Base-by-base conservation (phyloP, 257 asterid species). In the Solanum tarijense region DNA sequence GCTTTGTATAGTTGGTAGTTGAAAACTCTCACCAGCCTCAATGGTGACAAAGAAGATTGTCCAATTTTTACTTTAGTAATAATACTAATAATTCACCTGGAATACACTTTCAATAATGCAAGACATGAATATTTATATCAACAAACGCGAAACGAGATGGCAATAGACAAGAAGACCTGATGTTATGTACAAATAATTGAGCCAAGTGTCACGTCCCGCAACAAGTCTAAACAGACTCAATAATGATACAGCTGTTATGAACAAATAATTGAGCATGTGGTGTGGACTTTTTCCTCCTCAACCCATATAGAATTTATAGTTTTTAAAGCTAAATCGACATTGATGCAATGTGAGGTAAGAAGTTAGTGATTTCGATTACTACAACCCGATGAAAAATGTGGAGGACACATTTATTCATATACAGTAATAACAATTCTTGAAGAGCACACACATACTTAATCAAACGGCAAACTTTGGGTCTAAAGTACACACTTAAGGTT, bases 21-120 rank as follows among this genome's bases (percentile, higher is more conserved):
- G 36, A 13, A 41, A n/a, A 43, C 65, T 79, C 62, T 78, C 23
- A 39, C 7, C 9, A 79, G 25, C 66, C 32, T 52, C 25, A 41
- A 35, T 43, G 13, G 25, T 76, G 66, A 27, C 36, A 78, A 13
- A 16, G 21, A 29, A 55, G n/a, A 32, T 31, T 71, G 87, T 81
- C 18, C 55, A 85, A 23, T 46, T 39, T 78, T 86, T 46, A 14
- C 43, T 52, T 43, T 9, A 13, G 71, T 66, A 84, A 75, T 12
- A n/a, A 14, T 83, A n/a, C 43, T 71, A 12, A n/a, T 86, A 72
- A 52, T 52, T 72, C 76, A 65, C 48, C 76, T 46, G 36, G 6
- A 82, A 11, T 31, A 27, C 3, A 23, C 7, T 31, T 74, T 55
- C 87, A 62, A 68, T 90, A 86, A 90, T 86, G 83, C 88, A 74